Percentiles rank a stretch among this genome's conserved stretches.
These are phyloP conservation scores for Blastocystis sp. DNA, from an alignment of 352 stramenopile genomes.

Conservation along the genomic window DNA sequence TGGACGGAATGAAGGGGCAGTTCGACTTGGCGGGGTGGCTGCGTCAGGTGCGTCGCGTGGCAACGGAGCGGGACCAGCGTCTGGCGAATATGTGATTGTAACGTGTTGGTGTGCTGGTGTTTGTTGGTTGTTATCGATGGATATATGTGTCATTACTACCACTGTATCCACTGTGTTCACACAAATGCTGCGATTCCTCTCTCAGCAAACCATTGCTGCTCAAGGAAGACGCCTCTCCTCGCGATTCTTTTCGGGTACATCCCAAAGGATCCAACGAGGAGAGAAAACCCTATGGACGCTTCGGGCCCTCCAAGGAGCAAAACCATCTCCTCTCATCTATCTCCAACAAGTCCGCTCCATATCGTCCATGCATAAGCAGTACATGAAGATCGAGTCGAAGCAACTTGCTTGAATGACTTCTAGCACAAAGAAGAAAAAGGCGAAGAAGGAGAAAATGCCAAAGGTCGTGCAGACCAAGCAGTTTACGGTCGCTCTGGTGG, in stretches of 20 bases:
- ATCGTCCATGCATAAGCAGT: slow-evolving; percentile 13
- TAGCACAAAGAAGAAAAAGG: slow-evolving; percentile 54
- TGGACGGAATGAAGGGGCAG: background rate
- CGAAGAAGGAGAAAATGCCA: slow-evolving; percentile 9
- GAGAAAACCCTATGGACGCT: no score
- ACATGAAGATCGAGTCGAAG: slow-evolving; percentile 44
- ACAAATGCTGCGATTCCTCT: background rate
- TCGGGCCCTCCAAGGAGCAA: background rate
- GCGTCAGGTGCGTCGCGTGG: background rate
- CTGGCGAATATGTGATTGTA: background rate
- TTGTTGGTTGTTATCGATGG: background rate
- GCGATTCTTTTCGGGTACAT: background rate
- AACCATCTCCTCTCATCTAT: background rate
- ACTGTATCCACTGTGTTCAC: background rate
- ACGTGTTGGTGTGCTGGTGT: background rate
- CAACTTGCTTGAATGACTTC: background rate
- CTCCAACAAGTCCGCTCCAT: background rate
- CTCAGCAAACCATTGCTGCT: background rate
- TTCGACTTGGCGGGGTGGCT: background rate
- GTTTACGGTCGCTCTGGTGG: slow-evolving; percentile 74
- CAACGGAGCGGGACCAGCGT: background rate
- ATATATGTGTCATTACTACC: background rate
- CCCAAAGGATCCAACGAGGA: no score
- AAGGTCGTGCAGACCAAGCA: slow-evolving; percentile 55
- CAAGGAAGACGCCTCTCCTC: background rate